Evolutionary conservation across 352 stramenopile genomes (phyloP), one percentile per base, ranked within the genome.

Genomic region (Bremia lactucae): DNA sequence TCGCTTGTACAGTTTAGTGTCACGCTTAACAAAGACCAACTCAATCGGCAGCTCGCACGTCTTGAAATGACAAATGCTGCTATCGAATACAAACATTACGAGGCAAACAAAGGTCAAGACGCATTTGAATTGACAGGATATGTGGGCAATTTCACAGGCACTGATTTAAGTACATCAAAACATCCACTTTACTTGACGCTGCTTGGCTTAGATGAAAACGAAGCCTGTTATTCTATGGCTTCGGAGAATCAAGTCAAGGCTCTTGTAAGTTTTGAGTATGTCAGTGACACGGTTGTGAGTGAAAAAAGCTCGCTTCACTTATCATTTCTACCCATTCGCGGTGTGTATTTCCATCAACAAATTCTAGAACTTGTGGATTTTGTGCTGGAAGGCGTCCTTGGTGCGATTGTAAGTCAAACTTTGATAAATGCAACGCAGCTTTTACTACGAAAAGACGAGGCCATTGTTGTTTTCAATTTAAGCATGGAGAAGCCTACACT

Each of bases 261-360:
- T 14, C 31, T 68, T 2, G 22, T 64, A 34, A 58, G 42, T 7
- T 64, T 65, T 41, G 44, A 47, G 29, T 51, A 59, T 44, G 59
- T 38, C 1, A 49, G 38, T 13, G 46, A 65, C 24, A 23, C 53
- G 11, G 13, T 46, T 19, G 19, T 34, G 16, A 52, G 45, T 13
- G 65, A 65, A n/a, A 72, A 70, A 34, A 82, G 63, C 19, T 51
- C 52, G 9, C 23, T 91, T 20, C 37, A 40, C n/a, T 29, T 84
- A 24, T 47, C 71, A 2, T 79, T 91, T 28, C 57, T 75, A 42
- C 63, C 76, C 2, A 65, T 89, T 1, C 74, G 76, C 4, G 62
- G 85, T 31, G 77, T 92, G 11, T 92, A 92, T 42, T 87, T 83
- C 34, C 79, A 92, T 23, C 79, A 92, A n/a, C 79, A 92, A 37